Conservation (phyloP, 305 asterid species). For the Ajuga reptans region DNA sequence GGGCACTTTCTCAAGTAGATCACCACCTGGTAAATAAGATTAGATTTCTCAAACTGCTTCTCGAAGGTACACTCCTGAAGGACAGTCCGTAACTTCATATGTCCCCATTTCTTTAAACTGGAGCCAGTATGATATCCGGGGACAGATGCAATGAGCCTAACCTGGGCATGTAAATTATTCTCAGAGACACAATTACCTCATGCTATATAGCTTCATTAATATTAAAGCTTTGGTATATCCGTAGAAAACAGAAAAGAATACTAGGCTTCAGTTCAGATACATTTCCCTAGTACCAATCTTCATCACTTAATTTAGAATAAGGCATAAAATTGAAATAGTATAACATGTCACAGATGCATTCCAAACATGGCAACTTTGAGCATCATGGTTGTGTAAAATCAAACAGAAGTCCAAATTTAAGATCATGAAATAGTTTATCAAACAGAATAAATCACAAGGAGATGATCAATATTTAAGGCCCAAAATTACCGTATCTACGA, state of each 20-base stretch:
- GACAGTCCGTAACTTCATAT: conserved; percentile 81
- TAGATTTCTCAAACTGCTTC: conserved; percentile 74
- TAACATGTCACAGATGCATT: neutral
- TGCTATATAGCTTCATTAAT: neutral
- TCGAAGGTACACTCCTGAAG: conserved; percentile 80
- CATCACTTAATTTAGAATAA: neutral
- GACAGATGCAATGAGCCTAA: conserved; percentile 87
- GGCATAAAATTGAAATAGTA: neutral
- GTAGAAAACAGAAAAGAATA: neutral
- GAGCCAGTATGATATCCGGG: conserved; percentile 93
- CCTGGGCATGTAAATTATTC: conserved; percentile 41
- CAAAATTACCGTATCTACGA: conserved; percentile 2
- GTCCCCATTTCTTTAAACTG: conserved; percentile 88
- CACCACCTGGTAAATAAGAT: conserved; percentile 77
- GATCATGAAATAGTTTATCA: neutral
- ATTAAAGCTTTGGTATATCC: neutral
- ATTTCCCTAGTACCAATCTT: neutral
- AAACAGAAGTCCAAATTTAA: neutral
- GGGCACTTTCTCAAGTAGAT: neutral
- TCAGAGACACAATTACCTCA: conserved; percentile 9
- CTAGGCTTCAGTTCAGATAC: neutral
- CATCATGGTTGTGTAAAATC: neutral
- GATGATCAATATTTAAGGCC: neutral
- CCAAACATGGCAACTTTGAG: neutral
- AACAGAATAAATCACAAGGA: neutral